Evolutionary conservation across 345 rosid genomes (phyloP), one percentile per base, ranked within the genome.

Genomic region (Salix suchowensis): DNA sequence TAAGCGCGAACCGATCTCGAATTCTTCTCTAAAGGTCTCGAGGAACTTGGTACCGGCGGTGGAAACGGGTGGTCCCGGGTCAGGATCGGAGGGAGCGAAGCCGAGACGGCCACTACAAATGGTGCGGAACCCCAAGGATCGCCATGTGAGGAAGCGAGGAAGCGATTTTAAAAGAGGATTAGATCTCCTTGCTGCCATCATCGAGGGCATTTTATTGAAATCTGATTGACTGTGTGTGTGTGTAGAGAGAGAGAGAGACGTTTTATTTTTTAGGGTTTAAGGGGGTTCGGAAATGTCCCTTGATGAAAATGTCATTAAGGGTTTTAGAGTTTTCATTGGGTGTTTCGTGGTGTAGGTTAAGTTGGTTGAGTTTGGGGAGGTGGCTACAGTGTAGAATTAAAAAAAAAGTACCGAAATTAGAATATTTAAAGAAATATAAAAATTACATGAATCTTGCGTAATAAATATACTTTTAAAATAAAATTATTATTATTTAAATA

Each of bases 21-120:
- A 91, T 74, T 95, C 96, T 70, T 93, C 98, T 37, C 71, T 88
- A 68, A 90, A 93, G 1, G 89, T 64, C 74, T 93, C 97, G n/a
- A 91, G 84, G 72, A 88, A 78, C 87, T 93, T 93, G 73, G 80
- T 77, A 52, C 92, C 91, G 8, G 92, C 89, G 7, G 79, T 65
- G 1, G 86, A 34, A 2, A 30, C 79, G 26, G 78, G 76, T 37
- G 64, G 7, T 21, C 79, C 84, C 36, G 75, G 76, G 72, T 73
- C 80, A 18, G 87, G 79, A 30, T 82, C 82, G 72, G 92, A 85
- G 40, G 88, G 72, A 28, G 94, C 91, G 66, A 85, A 77, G 71
- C 90, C 87, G 39, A 85, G 87, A 67, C 87, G 87, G 81, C 90
- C 88, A 68, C 86, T 81, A 88, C 91, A 87, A 67, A 87, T 73